Evolutionary conservation across 2,329 filamentous ascomycete species (phyloP).

Genomic region (Cercospora sp.): DNA sequence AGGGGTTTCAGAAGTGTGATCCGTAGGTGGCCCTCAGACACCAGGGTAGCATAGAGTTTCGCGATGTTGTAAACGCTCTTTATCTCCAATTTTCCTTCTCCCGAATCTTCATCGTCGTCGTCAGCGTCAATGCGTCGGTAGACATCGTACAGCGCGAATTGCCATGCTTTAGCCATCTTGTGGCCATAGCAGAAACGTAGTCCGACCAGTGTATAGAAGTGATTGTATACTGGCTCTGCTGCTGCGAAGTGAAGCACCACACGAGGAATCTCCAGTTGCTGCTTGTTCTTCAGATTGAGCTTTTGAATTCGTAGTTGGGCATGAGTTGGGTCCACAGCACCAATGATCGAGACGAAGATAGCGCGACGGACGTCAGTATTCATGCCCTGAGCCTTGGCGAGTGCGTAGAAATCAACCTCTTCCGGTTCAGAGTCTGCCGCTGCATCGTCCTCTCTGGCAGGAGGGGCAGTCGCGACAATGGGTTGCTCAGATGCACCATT

Average conservation of each 20-base stretch:
- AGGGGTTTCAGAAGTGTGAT: constrained; percentile 65
- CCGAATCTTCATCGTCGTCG: constrained; percentile 58
- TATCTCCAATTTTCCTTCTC: constrained; percentile 56
- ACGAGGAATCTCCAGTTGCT: constrained; percentile 81
- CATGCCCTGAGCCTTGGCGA: constrained; percentile 81
- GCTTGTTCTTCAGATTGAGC: constrained; percentile 79
- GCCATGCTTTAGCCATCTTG: constrained; percentile 78
- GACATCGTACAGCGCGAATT: constrained; percentile 81
- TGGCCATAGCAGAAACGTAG: constrained; percentile 71
- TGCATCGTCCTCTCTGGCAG: constrained; percentile 30
- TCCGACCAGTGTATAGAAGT: constrained; percentile 87
- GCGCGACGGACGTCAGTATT: constrained; percentile 82
- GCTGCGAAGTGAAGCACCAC: constrained; percentile 86
- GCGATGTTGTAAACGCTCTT: constrained; percentile 67
- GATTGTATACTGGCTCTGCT: constrained; percentile 82
- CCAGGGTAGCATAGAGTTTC: constrained; percentile 64
- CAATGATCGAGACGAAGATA: constrained; percentile 92
- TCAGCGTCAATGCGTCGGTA: constrained; percentile 71
- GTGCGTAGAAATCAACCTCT: constrained; percentile 63
- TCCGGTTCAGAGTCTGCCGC: constrained; percentile 36
- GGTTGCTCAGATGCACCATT: constrained; percentile 14
- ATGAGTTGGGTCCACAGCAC: constrained; percentile 78
- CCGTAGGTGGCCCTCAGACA: constrained; percentile 59
- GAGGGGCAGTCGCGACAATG: constrained; percentile 17
- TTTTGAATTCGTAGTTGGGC: constrained; percentile 78